Evolutionary conservation across 306 rosid species (phyloP).

Genomic region (Prunus armeniaca): DNA sequence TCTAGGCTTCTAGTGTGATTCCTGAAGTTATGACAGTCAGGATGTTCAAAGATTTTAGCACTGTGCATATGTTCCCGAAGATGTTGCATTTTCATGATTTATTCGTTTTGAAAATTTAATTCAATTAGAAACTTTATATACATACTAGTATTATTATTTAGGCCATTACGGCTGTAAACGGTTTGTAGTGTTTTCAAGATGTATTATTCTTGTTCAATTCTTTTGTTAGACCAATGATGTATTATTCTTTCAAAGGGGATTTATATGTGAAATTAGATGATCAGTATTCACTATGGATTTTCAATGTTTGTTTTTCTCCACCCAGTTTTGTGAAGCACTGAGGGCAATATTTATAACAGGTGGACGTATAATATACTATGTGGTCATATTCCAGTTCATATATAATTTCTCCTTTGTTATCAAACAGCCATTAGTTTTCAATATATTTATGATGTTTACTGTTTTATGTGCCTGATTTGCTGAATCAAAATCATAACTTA

Average conservation of each 20-base stretch:
- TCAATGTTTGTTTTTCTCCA: not conserved
- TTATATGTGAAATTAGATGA: not conserved
- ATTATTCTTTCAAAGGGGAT: not conserved
- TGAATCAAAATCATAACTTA: too few relatives aligned
- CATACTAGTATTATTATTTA: not conserved
- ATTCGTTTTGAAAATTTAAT: not conserved
- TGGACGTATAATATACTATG: too few relatives aligned
- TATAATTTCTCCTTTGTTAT: too few relatives aligned
- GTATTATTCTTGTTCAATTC: slow-evolving; percentile 1
- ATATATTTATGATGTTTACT: too few relatives aligned
- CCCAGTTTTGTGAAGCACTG: not conserved
- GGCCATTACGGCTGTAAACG: not conserved
- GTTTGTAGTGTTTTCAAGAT: not conserved
- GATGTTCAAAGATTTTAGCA: not conserved
- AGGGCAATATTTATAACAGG: not conserved
- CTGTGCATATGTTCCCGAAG: slow-evolving; percentile 14
- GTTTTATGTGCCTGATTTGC: too few relatives aligned
- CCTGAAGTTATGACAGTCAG: slow-evolving; percentile 13
- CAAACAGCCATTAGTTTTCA: too few relatives aligned
- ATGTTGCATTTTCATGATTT: not conserved
- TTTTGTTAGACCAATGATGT: slow-evolving; percentile 11
- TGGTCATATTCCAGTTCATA: too few relatives aligned
- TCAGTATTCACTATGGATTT: not conserved
- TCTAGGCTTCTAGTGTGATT: slow-evolving; percentile 56
- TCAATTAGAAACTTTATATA: not conserved